Base-by-base conservation (phyloP, 352 stramenopile species). In the Globisporangium cylindrosporum region DNA sequence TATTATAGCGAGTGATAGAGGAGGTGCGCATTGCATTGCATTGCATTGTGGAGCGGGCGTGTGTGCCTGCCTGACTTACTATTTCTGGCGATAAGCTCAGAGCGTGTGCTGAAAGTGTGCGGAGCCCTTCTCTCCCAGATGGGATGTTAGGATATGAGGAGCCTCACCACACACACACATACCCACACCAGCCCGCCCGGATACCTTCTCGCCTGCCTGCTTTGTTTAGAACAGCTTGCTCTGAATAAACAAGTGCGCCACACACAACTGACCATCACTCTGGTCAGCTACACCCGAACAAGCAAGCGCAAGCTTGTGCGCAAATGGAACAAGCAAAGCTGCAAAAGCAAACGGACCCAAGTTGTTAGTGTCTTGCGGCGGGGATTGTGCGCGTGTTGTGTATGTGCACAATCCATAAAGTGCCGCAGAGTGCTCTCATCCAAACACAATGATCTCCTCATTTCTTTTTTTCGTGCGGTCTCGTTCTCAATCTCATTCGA, bases 51-150 rank as follows among this genome's bases (percentile, higher is more conserved):
- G 8, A 32, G 49, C 22, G 12, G 58, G 48, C 41, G 18, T 41
- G 38, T 51, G 46, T 15, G 27, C 38, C 38, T 20, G 3, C 43
- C 12, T 24, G 12, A 25, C 36, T 29, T 62, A 36, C 56, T 49
- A 62, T 3, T 62, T 62, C 53, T 68, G 63, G 63, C 63, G 53
- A 68, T 62, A 68, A 62, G 63, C 63, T 56, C 63, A 62, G 63
- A 41, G 53, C 29, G 49, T 67, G 61, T 41, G 59, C 24, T 41
- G 32, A 18, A 38, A 46, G 9, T 36, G 55, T 61, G 9, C 15
- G 15, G 29, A 46, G 15, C 4, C 6, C 56, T 62, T 62, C 56
- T 62, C 32, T 62, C 32, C 56, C 56, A 62, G n/a, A 27, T 2
- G 7, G 48, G 20, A 27, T 20, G 48, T 55, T 55, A 12, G 48